Conservation (phyloP, 2,329 filamentous ascomycete species). For the Fusarium sp. region DNA sequence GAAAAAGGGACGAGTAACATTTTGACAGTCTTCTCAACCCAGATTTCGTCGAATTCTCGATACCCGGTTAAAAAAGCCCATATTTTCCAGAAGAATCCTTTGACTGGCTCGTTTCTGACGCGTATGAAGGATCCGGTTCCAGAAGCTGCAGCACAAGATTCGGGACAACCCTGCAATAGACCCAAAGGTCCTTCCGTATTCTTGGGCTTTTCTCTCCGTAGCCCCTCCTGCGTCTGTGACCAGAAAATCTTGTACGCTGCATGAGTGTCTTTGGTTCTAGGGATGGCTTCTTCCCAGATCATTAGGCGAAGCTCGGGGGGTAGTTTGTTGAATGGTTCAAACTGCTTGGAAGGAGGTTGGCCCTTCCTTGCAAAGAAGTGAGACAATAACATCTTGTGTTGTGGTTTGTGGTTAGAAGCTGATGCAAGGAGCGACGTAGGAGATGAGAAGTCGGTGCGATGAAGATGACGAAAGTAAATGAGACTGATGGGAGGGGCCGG, state of each 20-base stretch:
- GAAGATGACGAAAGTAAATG: too few species aligned
- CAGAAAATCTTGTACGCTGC: background rate
- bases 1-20: background rate
- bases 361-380: background rate
- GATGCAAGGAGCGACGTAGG: too few species aligned
- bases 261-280: background rate
- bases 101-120: too few species aligned
- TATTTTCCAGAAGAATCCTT: background rate
- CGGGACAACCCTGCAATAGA: background rate
- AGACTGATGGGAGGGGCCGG: too few species aligned
- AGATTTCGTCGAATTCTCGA: background rate
- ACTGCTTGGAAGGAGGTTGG: background rate
- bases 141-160: background rate
- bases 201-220: background rate
- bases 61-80: too few species aligned
- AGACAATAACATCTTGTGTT: background rate
- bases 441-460: too few species aligned
- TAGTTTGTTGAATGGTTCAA: background rate
- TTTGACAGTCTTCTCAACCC: background rate
- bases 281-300: constrained; percentile 16
- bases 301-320: constrained; percentile 2
- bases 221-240: background rate
- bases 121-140: background rate
- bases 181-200: background rate
- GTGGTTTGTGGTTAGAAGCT: too few species aligned